Percentiles rank a stretch among this genome's conserved stretches.
These are phyloP conservation scores for Globisporangium takayamanum DNA, from an alignment of 352 stramenopile genomes.

Conservation along the genomic window DNA sequence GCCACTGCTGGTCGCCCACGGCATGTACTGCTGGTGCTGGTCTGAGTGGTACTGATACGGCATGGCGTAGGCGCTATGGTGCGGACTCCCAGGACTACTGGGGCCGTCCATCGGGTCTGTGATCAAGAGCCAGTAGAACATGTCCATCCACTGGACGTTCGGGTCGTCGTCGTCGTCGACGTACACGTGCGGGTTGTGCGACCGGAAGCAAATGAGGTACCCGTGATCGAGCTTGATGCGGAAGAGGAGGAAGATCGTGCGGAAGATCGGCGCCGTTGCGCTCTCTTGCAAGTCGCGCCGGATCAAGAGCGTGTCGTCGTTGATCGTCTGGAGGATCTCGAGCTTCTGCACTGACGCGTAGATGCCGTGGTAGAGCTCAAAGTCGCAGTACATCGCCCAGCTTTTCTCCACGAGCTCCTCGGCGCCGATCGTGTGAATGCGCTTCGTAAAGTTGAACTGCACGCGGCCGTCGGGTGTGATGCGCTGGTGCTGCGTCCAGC, in stretches of 20 bases:
- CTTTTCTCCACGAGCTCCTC: constrained; percentile 69
- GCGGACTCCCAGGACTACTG: neutral
- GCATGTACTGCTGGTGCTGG: neutral
- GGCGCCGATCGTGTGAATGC: constrained; percentile 49
- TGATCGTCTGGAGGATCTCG: constrained; percentile 70
- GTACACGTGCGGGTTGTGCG: constrained; percentile 57
- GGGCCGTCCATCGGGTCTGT: constrained; percentile 34
- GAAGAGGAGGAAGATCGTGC: constrained; percentile 71
- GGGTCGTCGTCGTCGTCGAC: constrained; percentile 72
- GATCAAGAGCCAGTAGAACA: constrained; percentile 85
- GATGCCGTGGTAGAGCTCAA: constrained; percentile 68
- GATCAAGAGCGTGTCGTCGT: constrained; percentile 74
- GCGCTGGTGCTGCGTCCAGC: constrained; percentile 67
- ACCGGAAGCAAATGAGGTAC: constrained; percentile 80
- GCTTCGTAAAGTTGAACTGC: constrained; percentile 79
- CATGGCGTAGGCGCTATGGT: too few relatives aligned
- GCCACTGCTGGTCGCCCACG: constrained; percentile 4
- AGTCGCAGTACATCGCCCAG: constrained; percentile 80
- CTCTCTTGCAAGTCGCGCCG: constrained; percentile 65
- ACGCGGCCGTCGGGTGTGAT: constrained; percentile 57
- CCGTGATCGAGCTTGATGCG: constrained; percentile 57
- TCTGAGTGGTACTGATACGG: neutral
- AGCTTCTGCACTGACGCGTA: constrained; percentile 75
- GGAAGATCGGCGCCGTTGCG: constrained; percentile 52
- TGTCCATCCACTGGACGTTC: constrained; percentile 81